A percentile compares a stretch with the other conserved stretches of the same genome.
phyloP scores from a whole-genome alignment of 2,329 filamentous ascomycete species.

The Zymoseptoria tritici region DNA sequence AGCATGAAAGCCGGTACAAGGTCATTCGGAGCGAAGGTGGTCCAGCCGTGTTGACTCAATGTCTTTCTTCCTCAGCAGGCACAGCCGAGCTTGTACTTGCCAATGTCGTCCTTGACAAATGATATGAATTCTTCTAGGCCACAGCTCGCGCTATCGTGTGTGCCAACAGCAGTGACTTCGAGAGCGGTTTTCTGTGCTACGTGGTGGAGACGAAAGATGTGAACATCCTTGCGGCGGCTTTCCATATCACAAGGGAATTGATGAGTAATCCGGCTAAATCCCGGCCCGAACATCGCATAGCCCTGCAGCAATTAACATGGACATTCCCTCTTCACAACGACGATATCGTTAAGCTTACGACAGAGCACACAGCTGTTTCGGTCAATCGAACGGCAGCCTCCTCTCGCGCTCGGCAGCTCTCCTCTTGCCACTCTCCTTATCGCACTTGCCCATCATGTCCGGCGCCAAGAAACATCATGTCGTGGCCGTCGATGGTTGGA shows the following conservation, averaged over 20 bases:
- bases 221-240: neutral
- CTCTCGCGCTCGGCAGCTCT: neutral
- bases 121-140: neutral
- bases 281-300: neutral
- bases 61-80: neutral
- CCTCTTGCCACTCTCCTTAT: neutral
- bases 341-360: no score
- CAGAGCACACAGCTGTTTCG: neutral
- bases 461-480: constrained; percentile 34
- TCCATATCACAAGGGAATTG: neutral
- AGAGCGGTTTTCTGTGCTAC: neutral
- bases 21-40: neutral
- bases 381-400: neutral
- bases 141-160: neutral
- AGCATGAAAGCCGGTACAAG: neutral
- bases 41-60: neutral
- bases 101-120: neutral
- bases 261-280: neutral
- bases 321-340: no score
- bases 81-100: neutral
- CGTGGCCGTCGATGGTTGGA: constrained; percentile 42
- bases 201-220: neutral
- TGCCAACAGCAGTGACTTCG: neutral
- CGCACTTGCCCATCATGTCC: constrained; percentile 2
- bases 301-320: no score